Base-by-base conservation (phyloP, 768 basidiomycete species). In the Favolaschia claudopus region DNA sequence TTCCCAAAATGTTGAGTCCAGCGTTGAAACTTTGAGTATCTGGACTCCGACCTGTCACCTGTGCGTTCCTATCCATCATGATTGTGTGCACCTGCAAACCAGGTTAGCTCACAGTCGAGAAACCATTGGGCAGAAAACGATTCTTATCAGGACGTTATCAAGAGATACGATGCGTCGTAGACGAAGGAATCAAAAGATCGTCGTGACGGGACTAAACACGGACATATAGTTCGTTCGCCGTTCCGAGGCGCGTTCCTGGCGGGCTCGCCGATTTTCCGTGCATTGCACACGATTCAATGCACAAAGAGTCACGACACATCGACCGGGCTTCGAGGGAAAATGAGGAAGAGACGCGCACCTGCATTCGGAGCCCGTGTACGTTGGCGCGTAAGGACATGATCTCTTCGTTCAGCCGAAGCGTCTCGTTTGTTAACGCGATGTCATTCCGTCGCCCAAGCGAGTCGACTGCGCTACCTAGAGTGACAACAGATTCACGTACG, bases 361-460 rank as follows among this genome's bases (percentile, higher is more conserved):
- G 92, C 81, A 93, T 89, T 52, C 92, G 80, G 42, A 94, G 71
- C 2, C 91, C 92, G 62, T 93, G 89, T 38, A 93, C 78, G 47
- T 81, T 85, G 22, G 83, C 88, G 47, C 88, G 81, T 45, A 94
- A 67, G 20, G 86, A 85, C 64, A 85, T 84, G 29, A 91, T 79
- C 69, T 94, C 92, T 64, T 94, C 92, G 39, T 85, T 86, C 58
- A 89, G 74, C 60, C 91, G 77, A 68, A 90, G 78, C 42, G 84
- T 83, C 71, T 94, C 92, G 63, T 91, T 89, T 20, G 85, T 80
- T 48, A 89, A 72, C 36, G 85, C 83, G 64, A 92, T 84, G 43
- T 91, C 89, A 48, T 81, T 85, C 22, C 86, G 77, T 43, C 88
- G 78, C 17, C 82, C 85, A 10, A 89, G 74, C 1, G 82, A 87